phyloP scores from a whole-genome alignment of 345 rosid genomes.

The Sonneratia caseolaris region DNA sequence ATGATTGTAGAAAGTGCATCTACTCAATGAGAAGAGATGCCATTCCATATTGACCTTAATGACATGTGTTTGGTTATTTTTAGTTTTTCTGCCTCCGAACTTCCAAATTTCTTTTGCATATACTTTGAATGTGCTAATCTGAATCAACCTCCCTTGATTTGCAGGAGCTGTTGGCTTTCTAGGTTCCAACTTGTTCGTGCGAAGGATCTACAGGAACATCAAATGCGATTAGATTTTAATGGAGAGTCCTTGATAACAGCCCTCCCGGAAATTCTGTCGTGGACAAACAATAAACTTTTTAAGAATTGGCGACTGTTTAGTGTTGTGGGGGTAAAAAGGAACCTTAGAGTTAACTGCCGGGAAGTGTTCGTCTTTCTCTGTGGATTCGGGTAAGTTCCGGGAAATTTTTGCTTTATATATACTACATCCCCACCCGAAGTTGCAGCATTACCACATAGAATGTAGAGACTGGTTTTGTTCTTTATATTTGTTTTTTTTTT shows the following conservation, averaged over 20 bases:
- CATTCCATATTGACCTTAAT: background rate
- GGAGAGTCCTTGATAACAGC: background rate
- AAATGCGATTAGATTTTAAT: constrained; percentile 58
- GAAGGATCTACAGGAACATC: constrained; percentile 96
- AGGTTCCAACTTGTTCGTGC: constrained; percentile 87
- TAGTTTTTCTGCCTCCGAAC: background rate
- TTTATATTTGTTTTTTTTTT: background rate
- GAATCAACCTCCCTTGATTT: background rate
- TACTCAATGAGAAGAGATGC: background rate
- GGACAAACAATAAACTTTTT: background rate
- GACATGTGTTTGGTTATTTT: background rate
- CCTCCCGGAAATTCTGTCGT: background rate
- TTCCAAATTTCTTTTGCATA: background rate
- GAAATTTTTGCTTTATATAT: background rate
- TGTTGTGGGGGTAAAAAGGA: background rate
- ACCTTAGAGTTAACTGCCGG: background rate
- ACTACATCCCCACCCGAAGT: background rate
- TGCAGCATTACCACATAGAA: background rate
- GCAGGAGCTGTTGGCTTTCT: constrained; percentile 90
- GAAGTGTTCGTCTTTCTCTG: background rate
- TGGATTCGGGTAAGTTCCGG: constrained; percentile 1
- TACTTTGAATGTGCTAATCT: background rate
- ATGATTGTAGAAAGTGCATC: background rate
- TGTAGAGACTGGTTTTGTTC: background rate
- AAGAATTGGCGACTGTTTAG: background rate